Base-by-base conservation (phyloP, 225 moss, liverwort and hornwort species). In the Pseudisothecium myosuroides region DNA sequence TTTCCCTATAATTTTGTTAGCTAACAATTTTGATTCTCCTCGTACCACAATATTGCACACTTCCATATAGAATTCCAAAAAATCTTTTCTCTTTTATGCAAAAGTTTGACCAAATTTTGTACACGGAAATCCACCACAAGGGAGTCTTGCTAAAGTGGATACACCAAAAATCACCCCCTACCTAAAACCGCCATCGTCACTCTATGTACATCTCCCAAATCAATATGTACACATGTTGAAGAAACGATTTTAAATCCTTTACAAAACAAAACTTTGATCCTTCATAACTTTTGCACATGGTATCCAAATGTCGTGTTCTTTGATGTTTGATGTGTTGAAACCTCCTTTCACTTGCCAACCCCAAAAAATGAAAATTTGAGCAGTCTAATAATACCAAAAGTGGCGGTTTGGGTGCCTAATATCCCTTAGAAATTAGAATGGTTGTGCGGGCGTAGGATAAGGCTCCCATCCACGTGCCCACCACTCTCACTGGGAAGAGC, bases 141-240 rank as follows among this genome's bases (percentile, higher is more conserved):
- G 10, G 2, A n/a, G 0, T 79, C 1, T 56, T 0, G 0, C 7
- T 56, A n/a, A 75, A 1, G 1, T 49, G 0, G 0, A 32, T 75
- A 31, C 11, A 74, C 1, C 19, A 1, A 21, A 0, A 50, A 31
- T 32, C 4, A 1, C 7, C 20, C 20, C 7, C 4, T 12, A 11
- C 8, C 19, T 31, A 19, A 31, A 34, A 12, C 2, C 0, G 0
- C 6, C 13, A 47, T 49, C 32, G 12, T 12, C 7, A 20, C 11
- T 47, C 1, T 31, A 3, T 29, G 0, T 7, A 75, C 31, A 32
- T 32, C 5, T 49, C 20, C 12, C 7, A 32, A 75, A 50, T 76
- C 32, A 76, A 32, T 49, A 32, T 20, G 7, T 4, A 31, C 0
- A 0, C 4, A 32, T 12, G 4, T 32, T 49, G 14, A 31, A 74